A percentile compares a stretch with the other conserved stretches of the same genome.
These are phyloP conservation scores for Colletotrichum camelliae DNA, from an alignment of 2,329 filamentous ascomycete genomes.

Conservation along the genomic window DNA sequence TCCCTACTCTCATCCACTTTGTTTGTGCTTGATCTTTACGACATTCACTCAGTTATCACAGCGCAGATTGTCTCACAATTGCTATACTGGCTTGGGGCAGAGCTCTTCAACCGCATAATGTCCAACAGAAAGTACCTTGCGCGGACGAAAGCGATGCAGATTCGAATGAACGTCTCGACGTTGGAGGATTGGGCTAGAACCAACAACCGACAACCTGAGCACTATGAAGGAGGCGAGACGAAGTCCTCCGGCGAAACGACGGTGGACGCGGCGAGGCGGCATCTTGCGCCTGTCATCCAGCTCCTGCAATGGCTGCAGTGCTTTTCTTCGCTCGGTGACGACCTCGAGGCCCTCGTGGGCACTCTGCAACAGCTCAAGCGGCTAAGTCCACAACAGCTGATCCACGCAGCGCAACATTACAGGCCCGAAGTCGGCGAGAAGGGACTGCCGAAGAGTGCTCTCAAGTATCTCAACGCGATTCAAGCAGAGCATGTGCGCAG, in stretches of 20 bases:
- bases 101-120: conserved; percentile 98
- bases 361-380: conserved; percentile 89
- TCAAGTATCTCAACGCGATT: conserved; percentile 83
- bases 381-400: conserved; percentile 84
- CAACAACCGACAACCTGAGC: conserved; percentile 93
- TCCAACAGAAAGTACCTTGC: conserved; percentile 93
- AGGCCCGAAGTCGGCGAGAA: conserved; percentile 95
- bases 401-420: conserved; percentile 93
- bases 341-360: conserved; percentile 84
- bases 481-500: conserved; percentile 75
- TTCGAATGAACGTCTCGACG: conserved; percentile 96
- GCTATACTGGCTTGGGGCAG: conserved; percentile 94
- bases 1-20: conserved; percentile 94
- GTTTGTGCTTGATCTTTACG: conserved; percentile 97
- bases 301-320: conserved; percentile 97
- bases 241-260: conserved; percentile 85
- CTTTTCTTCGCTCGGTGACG: conserved; percentile 92
- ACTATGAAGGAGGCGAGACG: conserved; percentile 92
- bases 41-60: conserved; percentile 96
- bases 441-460: conserved; percentile 82
- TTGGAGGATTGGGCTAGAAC: conserved; percentile 94
- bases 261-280: conserved; percentile 80
- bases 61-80: conserved; percentile 91
- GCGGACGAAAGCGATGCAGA: conserved; percentile 98
- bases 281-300: conserved; percentile 90